phyloP scores from a whole-genome alignment of 179 eudicot species.

The Silene noctiflora region DNA sequence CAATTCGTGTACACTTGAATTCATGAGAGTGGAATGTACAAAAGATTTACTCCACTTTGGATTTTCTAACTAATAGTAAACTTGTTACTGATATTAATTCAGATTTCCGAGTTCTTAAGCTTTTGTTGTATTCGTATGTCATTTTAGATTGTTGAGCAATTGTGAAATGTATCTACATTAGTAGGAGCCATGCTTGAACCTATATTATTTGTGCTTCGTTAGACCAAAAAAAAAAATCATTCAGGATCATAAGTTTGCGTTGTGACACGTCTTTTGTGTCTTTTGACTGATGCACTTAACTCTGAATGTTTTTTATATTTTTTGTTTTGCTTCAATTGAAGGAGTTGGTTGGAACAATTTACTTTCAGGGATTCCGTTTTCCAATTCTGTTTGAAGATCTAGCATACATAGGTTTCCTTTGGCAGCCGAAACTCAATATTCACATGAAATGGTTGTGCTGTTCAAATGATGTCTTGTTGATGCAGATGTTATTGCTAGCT shows the following conservation, averaged over 20 bases:
- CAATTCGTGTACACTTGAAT: background rate
- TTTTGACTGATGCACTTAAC: background rate
- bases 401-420: background rate
- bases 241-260: no score
- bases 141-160: background rate
- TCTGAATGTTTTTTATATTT: no score
- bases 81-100: background rate
- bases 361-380: no score
- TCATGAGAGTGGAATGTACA: conserved; percentile 12
- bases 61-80: background rate
- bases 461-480: background rate
- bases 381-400: background rate
- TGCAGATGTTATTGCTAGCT: no score
- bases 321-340: no score
- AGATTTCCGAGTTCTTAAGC: background rate
- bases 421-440: no score
- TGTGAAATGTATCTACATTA: background rate
- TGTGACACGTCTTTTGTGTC: background rate
- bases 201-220: no score
- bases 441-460: background rate
- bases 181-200: no score
- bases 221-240: no score
- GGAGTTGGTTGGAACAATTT: no score
- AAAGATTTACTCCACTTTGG: background rate
- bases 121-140: background rate